These are phyloP conservation scores for Lepiota venenata DNA, from an alignment of 768 basidiomycete genomes.

Conservation along the genomic window DNA sequence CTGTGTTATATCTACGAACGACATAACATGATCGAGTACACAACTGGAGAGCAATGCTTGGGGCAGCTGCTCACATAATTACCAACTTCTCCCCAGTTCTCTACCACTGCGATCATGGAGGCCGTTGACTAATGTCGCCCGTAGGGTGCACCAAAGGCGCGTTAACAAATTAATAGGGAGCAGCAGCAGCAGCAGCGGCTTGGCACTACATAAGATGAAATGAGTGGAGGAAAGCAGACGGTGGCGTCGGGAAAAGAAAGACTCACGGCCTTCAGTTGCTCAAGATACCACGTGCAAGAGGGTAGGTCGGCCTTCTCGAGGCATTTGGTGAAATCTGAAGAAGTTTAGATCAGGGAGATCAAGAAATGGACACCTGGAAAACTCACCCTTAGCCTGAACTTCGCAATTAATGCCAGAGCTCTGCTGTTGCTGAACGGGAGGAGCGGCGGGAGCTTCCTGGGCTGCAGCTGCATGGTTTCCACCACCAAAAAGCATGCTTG, in stretches of 20 bases:
- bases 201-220: slow-evolving; percentile 51
- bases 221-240: slow-evolving; percentile 8
- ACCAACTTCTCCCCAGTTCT: no score
- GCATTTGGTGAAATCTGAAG: slow-evolving; percentile 77
- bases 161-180: slow-evolving; percentile 27
- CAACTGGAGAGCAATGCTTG: no score
- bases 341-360: not conserved
- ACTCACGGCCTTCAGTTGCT: slow-evolving; percentile 84
- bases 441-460: slow-evolving; percentile 32
- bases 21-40: no score
- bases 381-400: slow-evolving; percentile 73
- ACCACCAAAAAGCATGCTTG: slow-evolving; percentile 86
- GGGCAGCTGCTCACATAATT: no score
- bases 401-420: slow-evolving; percentile 59
- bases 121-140: not conserved
- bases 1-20: no score
- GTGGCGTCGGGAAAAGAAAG: not conserved
- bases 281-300: slow-evolving; percentile 84
- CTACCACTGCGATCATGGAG: no score
- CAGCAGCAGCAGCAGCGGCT: slow-evolving; percentile 70
- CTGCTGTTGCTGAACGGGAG: slow-evolving; percentile 47
- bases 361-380: not conserved
- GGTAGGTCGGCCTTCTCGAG: slow-evolving; percentile 77
- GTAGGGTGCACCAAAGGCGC: not conserved
- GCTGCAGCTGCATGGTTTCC: slow-evolving; percentile 40